Percentiles rank a stretch among this genome's conserved stretches.
Conservation (phyloP, 495 filamentous ascomycete genomes). For the Darksidea phi region DNA sequence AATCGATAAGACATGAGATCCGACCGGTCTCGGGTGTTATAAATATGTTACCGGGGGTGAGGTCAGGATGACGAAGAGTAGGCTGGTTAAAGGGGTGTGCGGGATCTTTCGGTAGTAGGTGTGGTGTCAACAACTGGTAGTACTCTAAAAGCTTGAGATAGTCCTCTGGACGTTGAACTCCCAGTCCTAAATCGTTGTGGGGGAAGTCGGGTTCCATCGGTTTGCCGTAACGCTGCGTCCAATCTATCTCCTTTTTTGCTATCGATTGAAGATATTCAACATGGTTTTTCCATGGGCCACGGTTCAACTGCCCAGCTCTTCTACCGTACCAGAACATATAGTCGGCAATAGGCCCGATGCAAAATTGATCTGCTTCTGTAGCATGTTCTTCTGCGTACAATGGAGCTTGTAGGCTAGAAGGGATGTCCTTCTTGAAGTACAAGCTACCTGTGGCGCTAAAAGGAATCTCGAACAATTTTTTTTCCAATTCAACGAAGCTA, state of each 20-base stretch:
- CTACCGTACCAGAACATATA: constrained; percentile 46
- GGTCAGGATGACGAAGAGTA: constrained; percentile 35
- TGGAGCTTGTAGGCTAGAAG: constrained; percentile 18
- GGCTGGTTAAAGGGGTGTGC: constrained; percentile 18
- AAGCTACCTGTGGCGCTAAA: constrained; percentile 47
- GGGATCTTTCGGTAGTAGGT: constrained; percentile 29
- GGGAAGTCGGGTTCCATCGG: constrained; percentile 34
- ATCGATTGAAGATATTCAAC: constrained; percentile 17
- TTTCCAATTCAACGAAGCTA: too few species aligned
- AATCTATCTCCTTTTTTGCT: constrained; percentile 33
- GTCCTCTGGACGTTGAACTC: constrained; percentile 22
- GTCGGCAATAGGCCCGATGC: constrained; percentile 43
- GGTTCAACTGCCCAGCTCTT: constrained; percentile 37
- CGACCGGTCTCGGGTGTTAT: constrained; percentile 38
- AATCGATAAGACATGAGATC: constrained; percentile 43
- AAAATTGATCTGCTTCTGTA: constrained; percentile 39
- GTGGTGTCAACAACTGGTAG: constrained; percentile 37
- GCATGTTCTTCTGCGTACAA: constrained; percentile 27
- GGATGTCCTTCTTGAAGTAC: constrained; percentile 42
- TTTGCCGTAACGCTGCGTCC: constrained; percentile 31
- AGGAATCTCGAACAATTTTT: too few species aligned
- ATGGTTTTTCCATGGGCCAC: constrained; percentile 44
- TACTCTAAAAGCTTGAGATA: constrained; percentile 34
- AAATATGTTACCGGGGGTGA: constrained; percentile 40
- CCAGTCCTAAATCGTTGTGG: constrained; percentile 35